Evolutionary conservation across 1,139 yeast species (phyloP).

Genomic region (Yamadazyma dushanensis): DNA sequence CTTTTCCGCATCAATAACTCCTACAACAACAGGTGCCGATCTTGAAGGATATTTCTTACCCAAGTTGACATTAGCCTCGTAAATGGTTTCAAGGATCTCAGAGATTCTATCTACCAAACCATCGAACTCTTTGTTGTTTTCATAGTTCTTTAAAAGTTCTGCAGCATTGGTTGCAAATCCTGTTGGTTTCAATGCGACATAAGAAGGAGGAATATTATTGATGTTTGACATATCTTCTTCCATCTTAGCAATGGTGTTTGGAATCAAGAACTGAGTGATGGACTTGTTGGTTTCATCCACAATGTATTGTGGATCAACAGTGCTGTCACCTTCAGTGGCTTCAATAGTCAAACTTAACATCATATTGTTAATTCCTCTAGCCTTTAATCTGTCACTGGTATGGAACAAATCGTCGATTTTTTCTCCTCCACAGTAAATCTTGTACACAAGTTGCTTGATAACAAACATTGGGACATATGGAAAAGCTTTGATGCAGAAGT

Average conservation of each 20-base stretch:
- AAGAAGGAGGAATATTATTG: slow-evolving; percentile 72
- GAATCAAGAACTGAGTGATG: slow-evolving; percentile 67
- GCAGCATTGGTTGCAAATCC: slow-evolving; percentile 82
- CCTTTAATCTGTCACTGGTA: slow-evolving; percentile 66
- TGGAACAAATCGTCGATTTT: slow-evolving; percentile 63
- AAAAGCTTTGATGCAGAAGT: slow-evolving; percentile 62
- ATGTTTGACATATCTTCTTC: slow-evolving; percentile 42
- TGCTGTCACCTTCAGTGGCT: slow-evolving; percentile 76
- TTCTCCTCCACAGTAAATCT: slow-evolving; percentile 91
- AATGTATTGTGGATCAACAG: slow-evolving; percentile 63
- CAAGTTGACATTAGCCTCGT: slow-evolving; percentile 52
- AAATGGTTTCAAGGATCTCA: slow-evolving; percentile 54
- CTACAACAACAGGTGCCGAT: slow-evolving; percentile 77
- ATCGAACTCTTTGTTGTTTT: slow-evolving; percentile 52
- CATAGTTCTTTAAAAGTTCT: slow-evolving; percentile 64
- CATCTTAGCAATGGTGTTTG: slow-evolving; percentile 60
- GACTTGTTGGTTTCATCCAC: slow-evolving; percentile 69
- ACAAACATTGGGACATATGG: slow-evolving; percentile 74
- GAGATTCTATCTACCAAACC: slow-evolving; percentile 66
- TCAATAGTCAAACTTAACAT: slow-evolving; percentile 93
- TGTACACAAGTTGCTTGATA: slow-evolving; percentile 73
- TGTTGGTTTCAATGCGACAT: slow-evolving; percentile 91
- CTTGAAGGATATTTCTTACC: slow-evolving; percentile 60
- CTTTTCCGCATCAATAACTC: slow-evolving; percentile 93
- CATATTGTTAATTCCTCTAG: slow-evolving; percentile 86